Evolutionary conservation across 1,139 yeast genomes (phyloP).

Genomic region (Pichia sp.): DNA sequence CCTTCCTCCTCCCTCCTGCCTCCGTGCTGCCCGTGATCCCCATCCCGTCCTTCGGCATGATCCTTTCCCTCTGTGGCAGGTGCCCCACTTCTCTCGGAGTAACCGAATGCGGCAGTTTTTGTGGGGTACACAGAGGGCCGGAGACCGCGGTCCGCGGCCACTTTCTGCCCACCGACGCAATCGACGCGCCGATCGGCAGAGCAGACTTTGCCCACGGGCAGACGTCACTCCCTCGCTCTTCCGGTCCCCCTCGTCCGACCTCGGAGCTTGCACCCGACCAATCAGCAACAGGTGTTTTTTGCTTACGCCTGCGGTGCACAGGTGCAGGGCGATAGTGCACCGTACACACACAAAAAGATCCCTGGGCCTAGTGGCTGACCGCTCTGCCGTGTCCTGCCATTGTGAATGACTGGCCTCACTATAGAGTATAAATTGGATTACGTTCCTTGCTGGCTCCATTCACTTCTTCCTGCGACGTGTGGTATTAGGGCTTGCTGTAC

Average conservation of each 20-base stretch:
- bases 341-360: background rate
- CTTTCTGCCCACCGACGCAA: background rate
- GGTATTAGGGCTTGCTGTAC: background rate
- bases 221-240: background rate
- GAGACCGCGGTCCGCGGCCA: no score
- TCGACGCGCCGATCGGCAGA: background rate
- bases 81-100: slow-evolving; percentile 2
- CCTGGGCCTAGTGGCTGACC: background rate
- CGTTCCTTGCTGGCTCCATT: background rate
- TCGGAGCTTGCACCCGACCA: background rate
- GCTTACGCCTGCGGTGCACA: slow-evolving; percentile 1
- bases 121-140: background rate
- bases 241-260: background rate
- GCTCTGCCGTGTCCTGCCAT: background rate
- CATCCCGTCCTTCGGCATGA: background rate
- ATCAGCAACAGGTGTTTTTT: background rate
- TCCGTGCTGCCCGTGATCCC: background rate
- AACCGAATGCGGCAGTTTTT: slow-evolving; percentile 3
- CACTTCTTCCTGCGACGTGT: background rate
- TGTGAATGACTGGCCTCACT: background rate
- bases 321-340: background rate
- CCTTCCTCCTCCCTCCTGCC: background rate
- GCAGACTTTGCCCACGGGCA: background rate
- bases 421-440: background rate
- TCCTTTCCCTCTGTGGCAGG: background rate